A percentile compares a stretch with the other conserved stretches of the same genome.
Evolutionary conservation across 75 land plant species (phyloP).

Genomic region (Larix kaempferi): DNA sequence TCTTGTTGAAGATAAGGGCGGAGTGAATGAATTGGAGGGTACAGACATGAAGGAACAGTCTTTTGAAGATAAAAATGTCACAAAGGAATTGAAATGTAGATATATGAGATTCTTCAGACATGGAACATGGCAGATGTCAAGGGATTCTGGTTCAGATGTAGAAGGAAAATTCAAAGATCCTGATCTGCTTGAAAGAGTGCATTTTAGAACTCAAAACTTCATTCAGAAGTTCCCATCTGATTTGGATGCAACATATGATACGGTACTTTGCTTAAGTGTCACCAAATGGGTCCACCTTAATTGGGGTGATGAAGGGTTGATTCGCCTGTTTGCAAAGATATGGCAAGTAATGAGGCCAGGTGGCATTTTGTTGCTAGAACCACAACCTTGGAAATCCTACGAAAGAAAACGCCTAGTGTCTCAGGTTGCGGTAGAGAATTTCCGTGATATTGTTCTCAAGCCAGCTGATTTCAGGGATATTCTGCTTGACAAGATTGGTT

Average conservation of each 20-base stretch:
- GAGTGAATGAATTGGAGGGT: conserved; percentile 10
- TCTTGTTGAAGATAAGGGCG: background rate
- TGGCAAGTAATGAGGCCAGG: conserved; percentile 76
- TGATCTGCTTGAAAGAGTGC: conserved; percentile 48
- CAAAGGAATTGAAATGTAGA: background rate
- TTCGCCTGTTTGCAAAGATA: conserved; percentile 63
- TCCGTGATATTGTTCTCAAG: conserved; percentile 13
- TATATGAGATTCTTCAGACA: background rate
- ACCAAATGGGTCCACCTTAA: conserved; percentile 94
- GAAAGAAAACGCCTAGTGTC: conserved; percentile 48
- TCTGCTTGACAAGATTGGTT: conserved; percentile 21
- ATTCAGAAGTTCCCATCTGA: conserved; percentile 20
- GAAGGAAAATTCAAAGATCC: background rate
- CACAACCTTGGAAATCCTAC: conserved; percentile 89
- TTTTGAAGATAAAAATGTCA: background rate
- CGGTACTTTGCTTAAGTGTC: conserved; percentile 82
- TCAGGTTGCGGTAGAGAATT: conserved; percentile 46
- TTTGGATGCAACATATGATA: conserved; percentile 47
- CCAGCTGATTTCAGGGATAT: conserved; percentile 31
- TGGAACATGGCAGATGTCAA: background rate
- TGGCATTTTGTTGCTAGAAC: conserved; percentile 78
- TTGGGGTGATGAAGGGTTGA: conserved; percentile 93
- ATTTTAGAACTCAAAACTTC: conserved; percentile 61
- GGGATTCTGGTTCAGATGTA: background rate
- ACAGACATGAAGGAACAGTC: conserved; percentile 3